Evolutionary conservation across 2,329 filamentous ascomycete genomes (phyloP), one percentile per base, ranked within the genome.

Genomic region (Aspergillus pseudonomiae): DNA sequence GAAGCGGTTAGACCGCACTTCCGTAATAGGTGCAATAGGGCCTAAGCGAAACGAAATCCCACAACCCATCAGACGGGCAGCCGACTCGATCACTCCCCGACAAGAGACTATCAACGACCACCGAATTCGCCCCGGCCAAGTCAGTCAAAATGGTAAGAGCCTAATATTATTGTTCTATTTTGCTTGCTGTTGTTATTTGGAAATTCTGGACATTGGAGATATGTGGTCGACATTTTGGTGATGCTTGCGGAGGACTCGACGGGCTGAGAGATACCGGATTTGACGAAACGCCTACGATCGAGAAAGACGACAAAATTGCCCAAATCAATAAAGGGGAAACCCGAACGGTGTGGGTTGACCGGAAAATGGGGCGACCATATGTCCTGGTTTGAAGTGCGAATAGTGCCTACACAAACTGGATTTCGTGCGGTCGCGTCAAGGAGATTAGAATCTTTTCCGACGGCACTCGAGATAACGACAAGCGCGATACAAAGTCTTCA

Each of bases 81-180:
- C 72, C 69, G 70, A 70, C 71, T 72, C 64, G 72, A 71, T 72
- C 74, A 69, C 52, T 73, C 74, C 75, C 71, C 74, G 74, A 77
- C 76, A 75, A 78, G 73, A 72, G 73, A 75, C 74, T 73, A 74
- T 73, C 72, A 77, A 75, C 78, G 77, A 79, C 76, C 75, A 75
- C 72, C 76, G 75, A 70, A 70, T 72, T 73, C 74, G 74, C 74
- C 74, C 78, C 78, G 78, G 78, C 75, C 76, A 79, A 78, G 70
- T 77, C 78, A 78, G 78, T 79, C 78, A 81, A 80, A 79, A 81
- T 81, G 79, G 79, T 81, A 81, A 80, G 79, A 64, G 67, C 52
- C 53, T 60, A 62, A 62, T 43, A 66, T 62, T 48, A 60, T 68
- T 68, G 58, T 56, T 63, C 52, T 62, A 26, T 67, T 67, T 66